phyloP scores from a whole-genome alignment of 2,329 filamentous ascomycete genomes.

The Tolypocladium nubicola region DNA sequence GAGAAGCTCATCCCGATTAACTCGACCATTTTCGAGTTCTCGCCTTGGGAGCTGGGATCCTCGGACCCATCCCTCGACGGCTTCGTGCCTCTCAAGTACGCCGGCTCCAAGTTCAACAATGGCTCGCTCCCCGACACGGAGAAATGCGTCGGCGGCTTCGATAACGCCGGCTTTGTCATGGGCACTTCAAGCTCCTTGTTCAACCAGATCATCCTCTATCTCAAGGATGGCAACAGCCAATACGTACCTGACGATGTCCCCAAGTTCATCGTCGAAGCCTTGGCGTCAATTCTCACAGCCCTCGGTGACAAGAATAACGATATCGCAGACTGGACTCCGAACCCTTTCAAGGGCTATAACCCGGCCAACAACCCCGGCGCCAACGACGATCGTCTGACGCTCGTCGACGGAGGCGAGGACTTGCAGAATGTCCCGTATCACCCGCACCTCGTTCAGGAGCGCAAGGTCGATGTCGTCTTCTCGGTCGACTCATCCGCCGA shows the following conservation, averaged over 20 bases:
- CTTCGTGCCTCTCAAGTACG: slow-evolving; percentile 48
- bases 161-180: slow-evolving; percentile 72
- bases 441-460: slow-evolving; percentile 40
- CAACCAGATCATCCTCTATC: slow-evolving; percentile 60
- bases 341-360: slow-evolving; percentile 47
- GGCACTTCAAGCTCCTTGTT: slow-evolving; percentile 75
- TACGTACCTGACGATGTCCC: slow-evolving; percentile 41
- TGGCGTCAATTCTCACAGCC: slow-evolving; percentile 37
- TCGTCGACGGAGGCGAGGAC: slow-evolving; percentile 76
- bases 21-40: slow-evolving; percentile 54
- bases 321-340: slow-evolving; percentile 60
- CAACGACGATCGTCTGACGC: slow-evolving; percentile 45
- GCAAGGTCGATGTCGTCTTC: slow-evolving; percentile 51
- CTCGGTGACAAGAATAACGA: slow-evolving; percentile 57
- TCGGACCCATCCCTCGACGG: slow-evolving; percentile 50
- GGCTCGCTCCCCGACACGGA: slow-evolving; percentile 36
- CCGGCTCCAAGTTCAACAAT: slow-evolving; percentile 46
- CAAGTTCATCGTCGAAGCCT: slow-evolving; percentile 28
- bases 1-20: slow-evolving; percentile 37
- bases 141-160: slow-evolving; percentile 51
- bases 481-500: slow-evolving; percentile 56
- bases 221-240: slow-evolving; percentile 36
- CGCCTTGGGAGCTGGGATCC: slow-evolving; percentile 55
- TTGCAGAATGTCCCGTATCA: slow-evolving; percentile 71
- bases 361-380: slow-evolving; percentile 28